Evolutionary conservation across 768 basidiomycete species (phyloP), one percentile per base, ranked within the genome.

Genomic region (Tephrocybe rancida): DNA sequence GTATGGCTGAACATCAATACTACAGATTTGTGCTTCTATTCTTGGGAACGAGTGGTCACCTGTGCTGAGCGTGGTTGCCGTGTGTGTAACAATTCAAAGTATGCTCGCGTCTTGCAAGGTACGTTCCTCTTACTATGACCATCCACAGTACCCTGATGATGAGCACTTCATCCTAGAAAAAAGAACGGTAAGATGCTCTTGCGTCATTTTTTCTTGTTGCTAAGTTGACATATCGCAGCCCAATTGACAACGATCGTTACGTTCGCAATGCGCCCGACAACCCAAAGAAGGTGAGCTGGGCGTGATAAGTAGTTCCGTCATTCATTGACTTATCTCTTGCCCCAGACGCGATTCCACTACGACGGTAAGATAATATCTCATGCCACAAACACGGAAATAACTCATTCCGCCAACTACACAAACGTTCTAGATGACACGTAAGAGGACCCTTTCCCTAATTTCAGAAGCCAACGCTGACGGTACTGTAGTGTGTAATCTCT

Each of bases 41-140:
- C 82, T 95, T 7, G 93, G 91, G 24, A 88, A 81, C 61, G 92
- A 93, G 59, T 94, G 92, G 92, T 91, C 89, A 9, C 92, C 91
- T 0, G 90, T 92, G n/a, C 71, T 93, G 57, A 91, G 87, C 56
- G 90, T 91, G 19, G 77, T 86, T 24, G 81, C 90, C 2, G 84
- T 94, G 38, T 93, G 90, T 62, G 82, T 93, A 16, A 94, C 92
- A 3, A 70, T 95, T 43, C 93, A 95, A 73, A 91, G 89, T 63
- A 95, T 95, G 93, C 79, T 95, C 52, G 93, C 91, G 21, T 92
- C 89, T 6, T 92, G 90, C 83, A 95, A 91, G 85, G 92, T 89
- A 57, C 42, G 58, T 41, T 25, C 30, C 25, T 25, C 49, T 38
- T 39, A 37, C 32, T 26, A 30, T 34, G 34, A 37, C 35, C 16